Evolutionary conservation across 305 asterid species (phyloP).

Genomic region (Lippia alba): DNA sequence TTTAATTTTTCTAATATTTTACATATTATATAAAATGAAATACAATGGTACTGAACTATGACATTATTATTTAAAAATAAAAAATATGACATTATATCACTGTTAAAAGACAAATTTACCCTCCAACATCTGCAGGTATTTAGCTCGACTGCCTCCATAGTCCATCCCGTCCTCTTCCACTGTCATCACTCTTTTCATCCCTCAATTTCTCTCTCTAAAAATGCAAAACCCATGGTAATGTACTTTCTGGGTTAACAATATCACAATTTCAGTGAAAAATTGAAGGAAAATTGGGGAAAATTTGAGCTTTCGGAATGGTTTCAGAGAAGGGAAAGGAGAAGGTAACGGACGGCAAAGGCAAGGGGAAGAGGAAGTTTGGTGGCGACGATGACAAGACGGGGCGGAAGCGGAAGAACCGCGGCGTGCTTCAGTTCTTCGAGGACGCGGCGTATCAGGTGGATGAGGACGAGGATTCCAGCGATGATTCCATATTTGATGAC

Average conservation of each 20-base stretch:
- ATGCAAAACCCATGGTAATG: slow-evolving; percentile 28
- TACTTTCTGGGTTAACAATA: background rate
- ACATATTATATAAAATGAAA: too few species aligned
- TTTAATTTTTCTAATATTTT: too few species aligned
- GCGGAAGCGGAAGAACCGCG: slow-evolving; percentile 60
- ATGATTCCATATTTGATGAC: slow-evolving; percentile 46
- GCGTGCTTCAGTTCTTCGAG: slow-evolving; percentile 66
- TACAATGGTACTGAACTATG: too few species aligned
- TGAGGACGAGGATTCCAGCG: slow-evolving; percentile 54
- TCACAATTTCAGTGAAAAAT: background rate
- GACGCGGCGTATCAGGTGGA: slow-evolving; percentile 65
- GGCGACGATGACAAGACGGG: slow-evolving; percentile 61
- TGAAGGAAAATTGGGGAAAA: background rate
- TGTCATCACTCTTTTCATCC: slow-evolving; percentile 8
- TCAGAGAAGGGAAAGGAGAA: slow-evolving; percentile 86
- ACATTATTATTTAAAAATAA: too few species aligned
- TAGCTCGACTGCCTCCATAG: background rate
- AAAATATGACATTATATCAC: too few species aligned
- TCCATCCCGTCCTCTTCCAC: slow-evolving; percentile 9
- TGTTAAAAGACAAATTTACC: slow-evolving; percentile 15
- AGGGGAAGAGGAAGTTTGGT: slow-evolving; percentile 60
- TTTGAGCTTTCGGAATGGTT: slow-evolving; percentile 48
- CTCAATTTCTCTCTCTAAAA: slow-evolving; percentile 19
- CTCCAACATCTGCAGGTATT: background rate
- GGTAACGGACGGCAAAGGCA: slow-evolving; percentile 53